These are phyloP conservation scores for Fraxinus xanthoxyloides DNA, from an alignment of 305 asterid genomes.

Conservation along the genomic window DNA sequence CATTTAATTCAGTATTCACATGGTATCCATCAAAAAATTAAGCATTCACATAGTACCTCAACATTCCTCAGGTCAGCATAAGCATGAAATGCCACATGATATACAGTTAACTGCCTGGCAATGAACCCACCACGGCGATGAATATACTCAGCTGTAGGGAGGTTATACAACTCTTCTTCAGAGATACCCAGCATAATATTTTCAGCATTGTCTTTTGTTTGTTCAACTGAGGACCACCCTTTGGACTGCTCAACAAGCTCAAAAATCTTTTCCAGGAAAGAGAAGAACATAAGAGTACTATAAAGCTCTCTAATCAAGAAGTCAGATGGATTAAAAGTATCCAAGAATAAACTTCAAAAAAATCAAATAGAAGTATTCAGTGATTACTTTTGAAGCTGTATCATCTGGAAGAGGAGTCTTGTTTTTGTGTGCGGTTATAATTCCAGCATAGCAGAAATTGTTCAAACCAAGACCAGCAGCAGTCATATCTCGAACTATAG, in stretches of 20 bases:
- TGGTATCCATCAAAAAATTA: background rate
- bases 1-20: conserved; percentile 11
- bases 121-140: conserved; percentile 77
- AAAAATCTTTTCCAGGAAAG: conserved; percentile 57
- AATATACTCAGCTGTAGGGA: conserved; percentile 79
- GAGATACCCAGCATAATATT: conserved; percentile 76
- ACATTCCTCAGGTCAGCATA: conserved; percentile 71
- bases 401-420: conserved; percentile 53
- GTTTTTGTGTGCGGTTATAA: conserved; percentile 74
- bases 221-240: conserved; percentile 92
- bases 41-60: conserved; percentile 45
- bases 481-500: conserved; percentile 89
- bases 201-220: conserved; percentile 61
- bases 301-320: conserved; percentile 16
- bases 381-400: conserved; percentile 65
- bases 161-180: conserved; percentile 84
- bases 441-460: conserved; percentile 86
- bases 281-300: conserved; percentile 13
- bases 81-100: conserved; percentile 85
- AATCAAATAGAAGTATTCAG: conserved; percentile 1
- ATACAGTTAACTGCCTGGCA: conserved; percentile 58
- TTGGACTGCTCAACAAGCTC: conserved; percentile 97
- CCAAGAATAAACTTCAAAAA: conserved; percentile 18
- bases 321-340: conserved; percentile 15
- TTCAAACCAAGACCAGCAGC: conserved; percentile 96